A percentile compares a stretch with the other conserved stretches of the same genome.
These are phyloP conservation scores for Chaetomium fimeti DNA, from an alignment of 495 filamentous ascomycete species.

Conservation along the genomic window DNA sequence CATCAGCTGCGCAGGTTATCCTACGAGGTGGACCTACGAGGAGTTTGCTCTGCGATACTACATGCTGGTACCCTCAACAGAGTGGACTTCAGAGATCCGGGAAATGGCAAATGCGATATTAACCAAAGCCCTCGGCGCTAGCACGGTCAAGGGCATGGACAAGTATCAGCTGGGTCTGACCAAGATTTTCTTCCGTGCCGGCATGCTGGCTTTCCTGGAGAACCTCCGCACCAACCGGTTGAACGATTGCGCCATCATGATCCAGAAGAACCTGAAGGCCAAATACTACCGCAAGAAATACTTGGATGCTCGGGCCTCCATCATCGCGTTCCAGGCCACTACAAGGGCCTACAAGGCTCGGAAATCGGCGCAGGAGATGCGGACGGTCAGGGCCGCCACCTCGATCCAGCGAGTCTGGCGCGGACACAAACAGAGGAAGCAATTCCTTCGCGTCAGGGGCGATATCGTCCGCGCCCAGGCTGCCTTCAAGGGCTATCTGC, in stretches of 20 bases:
- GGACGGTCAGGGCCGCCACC: slow-evolving; percentile 80
- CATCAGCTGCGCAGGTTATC: slow-evolving; percentile 97
- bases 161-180: slow-evolving; percentile 96
- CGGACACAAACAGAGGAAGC: slow-evolving; percentile 79
- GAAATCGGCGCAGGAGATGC: slow-evolving; percentile 73
- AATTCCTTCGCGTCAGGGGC: slow-evolving; percentile 70
- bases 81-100: slow-evolving; percentile 91
- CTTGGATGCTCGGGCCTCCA: slow-evolving; percentile 77
- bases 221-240: slow-evolving; percentile 85
- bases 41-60: slow-evolving; percentile 98
- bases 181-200: slow-evolving; percentile 98
- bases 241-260: slow-evolving; percentile 95
- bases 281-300: slow-evolving; percentile 95
- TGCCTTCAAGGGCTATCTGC: slow-evolving; percentile 84
- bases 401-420: slow-evolving; percentile 95
- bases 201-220: slow-evolving; percentile 97
- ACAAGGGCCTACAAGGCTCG: slow-evolving; percentile 73
- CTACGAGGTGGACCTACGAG: slow-evolving; percentile 98
- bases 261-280: slow-evolving; percentile 95
- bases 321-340: slow-evolving; percentile 74
- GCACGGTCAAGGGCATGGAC: slow-evolving; percentile 75
- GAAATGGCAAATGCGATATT: slow-evolving; percentile 92
- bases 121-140: slow-evolving; percentile 76
- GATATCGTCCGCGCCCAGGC: slow-evolving; percentile 86
- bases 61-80: slow-evolving; percentile 88